Percentiles rank a stretch among this genome's conserved stretches.
These are phyloP conservation scores for Kodamaea restingae DNA, from an alignment of 805 yeast genomes.

Conservation along the genomic window DNA sequence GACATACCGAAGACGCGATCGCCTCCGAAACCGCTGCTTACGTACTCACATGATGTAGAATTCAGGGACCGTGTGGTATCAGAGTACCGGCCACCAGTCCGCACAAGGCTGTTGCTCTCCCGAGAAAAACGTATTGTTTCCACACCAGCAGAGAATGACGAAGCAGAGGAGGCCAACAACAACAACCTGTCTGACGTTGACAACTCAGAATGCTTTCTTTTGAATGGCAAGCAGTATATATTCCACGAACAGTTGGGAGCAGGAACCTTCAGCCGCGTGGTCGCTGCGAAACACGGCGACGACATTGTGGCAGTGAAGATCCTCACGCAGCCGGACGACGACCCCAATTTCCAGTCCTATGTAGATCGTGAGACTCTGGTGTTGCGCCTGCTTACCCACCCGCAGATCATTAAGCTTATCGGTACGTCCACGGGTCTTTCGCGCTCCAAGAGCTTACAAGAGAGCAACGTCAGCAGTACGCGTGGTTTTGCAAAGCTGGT, in stretches of 20 bases:
- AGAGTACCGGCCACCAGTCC: conserved; percentile 32
- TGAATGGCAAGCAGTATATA: conserved; percentile 8
- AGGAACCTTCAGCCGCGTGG: conserved; percentile 69
- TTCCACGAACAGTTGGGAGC: conserved; percentile 47
- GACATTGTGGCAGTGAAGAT: conserved; percentile 68
- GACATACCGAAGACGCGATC: conserved; percentile 7
- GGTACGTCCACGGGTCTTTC: conserved; percentile 3
- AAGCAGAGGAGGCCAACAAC: background rate
- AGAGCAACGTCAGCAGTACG: conserved; percentile 17
- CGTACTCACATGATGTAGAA: background rate
- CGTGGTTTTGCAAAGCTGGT: conserved; percentile 17
- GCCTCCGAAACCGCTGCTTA: conserved; percentile 1
- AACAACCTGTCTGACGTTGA: background rate
- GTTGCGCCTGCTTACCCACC: conserved; percentile 54
- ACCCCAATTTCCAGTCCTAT: conserved; percentile 32
- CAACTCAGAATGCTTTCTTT: background rate
- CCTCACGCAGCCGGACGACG: conserved; percentile 34
- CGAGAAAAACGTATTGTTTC: conserved; percentile 20
- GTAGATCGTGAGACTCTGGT: conserved; percentile 66
- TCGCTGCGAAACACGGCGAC: conserved; percentile 34
- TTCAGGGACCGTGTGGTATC: conserved; percentile 27
- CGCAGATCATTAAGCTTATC: conserved; percentile 57
- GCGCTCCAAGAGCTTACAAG: conserved; percentile 7
- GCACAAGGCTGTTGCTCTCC: conserved; percentile 15
- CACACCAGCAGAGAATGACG: conserved; percentile 10